These are phyloP conservation scores for Suhomyces taliae DNA, from an alignment of 1,139 yeast genomes.

Conservation along the genomic window DNA sequence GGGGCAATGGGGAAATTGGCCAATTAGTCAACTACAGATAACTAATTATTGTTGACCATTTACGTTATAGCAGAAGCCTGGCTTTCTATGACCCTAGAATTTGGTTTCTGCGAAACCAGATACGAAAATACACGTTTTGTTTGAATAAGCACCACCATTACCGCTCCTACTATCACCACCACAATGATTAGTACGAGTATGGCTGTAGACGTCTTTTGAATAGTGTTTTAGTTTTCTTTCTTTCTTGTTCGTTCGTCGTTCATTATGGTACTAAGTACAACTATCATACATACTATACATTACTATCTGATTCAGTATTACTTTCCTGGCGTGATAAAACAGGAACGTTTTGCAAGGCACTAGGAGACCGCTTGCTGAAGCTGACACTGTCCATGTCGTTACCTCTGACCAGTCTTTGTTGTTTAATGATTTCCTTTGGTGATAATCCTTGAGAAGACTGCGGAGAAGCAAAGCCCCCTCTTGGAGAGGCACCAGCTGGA, in stretches of 20 bases:
- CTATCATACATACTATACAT: not conserved
- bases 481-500: constrained; percentile 11
- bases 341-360: constrained; percentile 4
- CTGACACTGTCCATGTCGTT: not conserved
- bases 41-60: not conserved
- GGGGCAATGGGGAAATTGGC: no score
- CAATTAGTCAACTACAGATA: no score
- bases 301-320: not conserved
- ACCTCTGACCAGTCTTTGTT: constrained; percentile 15
- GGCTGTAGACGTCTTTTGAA: no score
- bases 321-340: constrained; percentile 3
- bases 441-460: constrained; percentile 36
- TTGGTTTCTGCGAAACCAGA: not conserved
- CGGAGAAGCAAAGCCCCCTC: constrained; percentile 28
- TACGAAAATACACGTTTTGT: not conserved
- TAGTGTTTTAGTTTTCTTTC: not conserved
- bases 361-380: constrained; percentile 2
- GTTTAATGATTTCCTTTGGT: constrained; percentile 29
- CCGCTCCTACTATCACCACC: no score
- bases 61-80: no score
- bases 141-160: no score
- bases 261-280: not conserved
- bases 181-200: no score
- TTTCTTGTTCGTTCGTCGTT: not conserved
- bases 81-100: not conserved